phyloP scores from a whole-genome alignment of 768 basidiomycete genomes.

The Atractiella rhizophila region DNA sequence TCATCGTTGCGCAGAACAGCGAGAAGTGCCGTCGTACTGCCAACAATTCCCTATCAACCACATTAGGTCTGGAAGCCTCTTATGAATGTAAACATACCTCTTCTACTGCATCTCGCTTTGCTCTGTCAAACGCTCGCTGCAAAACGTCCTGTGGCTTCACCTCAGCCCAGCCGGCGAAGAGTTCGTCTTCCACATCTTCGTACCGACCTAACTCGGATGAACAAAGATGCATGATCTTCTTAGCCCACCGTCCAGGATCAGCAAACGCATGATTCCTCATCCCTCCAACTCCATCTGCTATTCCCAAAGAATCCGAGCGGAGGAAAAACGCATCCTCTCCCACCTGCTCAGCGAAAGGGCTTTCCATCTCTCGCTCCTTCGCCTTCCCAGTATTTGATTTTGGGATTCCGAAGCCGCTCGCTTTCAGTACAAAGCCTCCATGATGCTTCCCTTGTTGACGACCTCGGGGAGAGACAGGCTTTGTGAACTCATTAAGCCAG shows the following conservation, averaged over 20 bases:
- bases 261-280: constrained; percentile 35
- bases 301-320: constrained; percentile 53
- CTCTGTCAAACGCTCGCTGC: constrained; percentile 28
- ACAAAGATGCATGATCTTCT: constrained; percentile 47
- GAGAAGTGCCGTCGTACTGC: constrained; percentile 25
- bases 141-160: constrained; percentile 26
- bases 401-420: too few species aligned
- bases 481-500: too few species aligned
- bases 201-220: constrained; percentile 13
- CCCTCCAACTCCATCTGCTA: constrained; percentile 86
- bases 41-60: constrained; percentile 26
- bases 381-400: too few species aligned
- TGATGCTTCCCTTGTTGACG: too few species aligned
- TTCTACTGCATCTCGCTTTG: constrained; percentile 19
- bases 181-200: constrained; percentile 41
- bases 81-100: constrained; percentile 23
- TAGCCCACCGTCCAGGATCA: constrained; percentile 28
- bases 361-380: too few species aligned
- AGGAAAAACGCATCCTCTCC: constrained; percentile 22
- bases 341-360: too few species aligned
- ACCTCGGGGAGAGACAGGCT: too few species aligned
- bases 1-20: constrained; percentile 29
- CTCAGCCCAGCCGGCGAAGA: constrained; percentile 38
- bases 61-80: constrained; percentile 5
- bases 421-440: too few species aligned